phyloP scores from a whole-genome alignment of 2,329 filamentous ascomycete genomes.

The Aspergillus texensis region DNA sequence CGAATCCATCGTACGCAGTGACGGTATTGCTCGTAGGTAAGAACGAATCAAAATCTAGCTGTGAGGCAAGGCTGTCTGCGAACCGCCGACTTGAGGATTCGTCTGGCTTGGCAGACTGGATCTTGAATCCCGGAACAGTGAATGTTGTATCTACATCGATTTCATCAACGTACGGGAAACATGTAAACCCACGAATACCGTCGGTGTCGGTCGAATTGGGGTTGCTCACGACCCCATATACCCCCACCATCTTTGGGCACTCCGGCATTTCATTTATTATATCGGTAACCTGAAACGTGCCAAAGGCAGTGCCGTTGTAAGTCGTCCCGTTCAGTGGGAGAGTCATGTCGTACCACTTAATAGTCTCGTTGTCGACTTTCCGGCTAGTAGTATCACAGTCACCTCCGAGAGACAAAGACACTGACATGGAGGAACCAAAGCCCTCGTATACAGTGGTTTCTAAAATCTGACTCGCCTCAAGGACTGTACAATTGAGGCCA shows the following conservation, averaged over 20 bases:
- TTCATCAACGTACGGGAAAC: constrained; percentile 22
- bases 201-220: constrained; percentile 7
- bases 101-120: background rate
- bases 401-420: background rate
- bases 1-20: background rate
- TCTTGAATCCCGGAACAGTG: constrained; percentile 6
- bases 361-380: background rate
- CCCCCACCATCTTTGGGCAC: constrained; percentile 1
- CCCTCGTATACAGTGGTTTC: background rate
- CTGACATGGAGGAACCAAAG: no score
- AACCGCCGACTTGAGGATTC: background rate
- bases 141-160: constrained; percentile 22
- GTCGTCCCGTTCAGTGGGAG: background rate
- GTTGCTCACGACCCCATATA: constrained; percentile 15
- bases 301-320: constrained; percentile 1
- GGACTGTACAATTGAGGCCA: background rate
- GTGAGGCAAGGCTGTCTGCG: constrained; percentile 1
- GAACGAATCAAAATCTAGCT: background rate
- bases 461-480: background rate
- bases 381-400: background rate
- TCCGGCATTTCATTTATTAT: background rate
- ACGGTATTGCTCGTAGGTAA: background rate
- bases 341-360: background rate
- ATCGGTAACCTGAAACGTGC: background rate
- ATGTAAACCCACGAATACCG: constrained; percentile 20